These are phyloP conservation scores for Castanea sativa DNA, from an alignment of 306 rosid species.

Conservation along the genomic window DNA sequence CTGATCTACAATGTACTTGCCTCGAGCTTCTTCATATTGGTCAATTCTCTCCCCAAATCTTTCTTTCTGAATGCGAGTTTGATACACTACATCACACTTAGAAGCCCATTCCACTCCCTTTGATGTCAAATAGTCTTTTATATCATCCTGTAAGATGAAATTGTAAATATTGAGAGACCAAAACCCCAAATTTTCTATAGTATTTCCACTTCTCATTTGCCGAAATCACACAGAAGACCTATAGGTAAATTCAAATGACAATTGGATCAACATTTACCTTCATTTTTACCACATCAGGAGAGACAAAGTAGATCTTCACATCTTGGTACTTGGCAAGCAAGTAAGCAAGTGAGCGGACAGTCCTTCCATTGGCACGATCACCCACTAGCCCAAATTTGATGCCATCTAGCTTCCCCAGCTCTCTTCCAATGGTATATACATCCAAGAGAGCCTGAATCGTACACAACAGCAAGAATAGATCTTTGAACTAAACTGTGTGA, in stretches of 20 bases:
- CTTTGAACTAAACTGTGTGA: not conserved
- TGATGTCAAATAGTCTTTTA: slow-evolving; percentile 70
- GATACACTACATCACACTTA: slow-evolving; percentile 81
- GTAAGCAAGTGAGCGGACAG: slow-evolving; percentile 85
- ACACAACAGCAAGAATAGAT: not conserved
- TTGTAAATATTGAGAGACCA: not conserved
- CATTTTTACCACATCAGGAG: slow-evolving; percentile 83
- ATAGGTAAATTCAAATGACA: not conserved
- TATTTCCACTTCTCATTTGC: not conserved
- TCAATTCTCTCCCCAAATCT: slow-evolving; percentile 77
- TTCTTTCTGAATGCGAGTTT: slow-evolving; percentile 86
- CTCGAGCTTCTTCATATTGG: slow-evolving; percentile 80
- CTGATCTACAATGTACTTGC: slow-evolving; percentile 75
- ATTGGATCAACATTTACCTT: slow-evolving; percentile 45
- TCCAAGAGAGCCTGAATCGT: slow-evolving; percentile 74
- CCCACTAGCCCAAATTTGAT: slow-evolving; percentile 83
- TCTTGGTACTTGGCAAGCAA: slow-evolving; percentile 74
- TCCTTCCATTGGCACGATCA: slow-evolving; percentile 89
- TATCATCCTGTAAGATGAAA: slow-evolving; percentile 63
- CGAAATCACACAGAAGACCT: not conserved
- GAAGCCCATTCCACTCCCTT: slow-evolving; percentile 71
- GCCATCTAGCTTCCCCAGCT: slow-evolving; percentile 73
- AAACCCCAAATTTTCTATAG: not conserved
- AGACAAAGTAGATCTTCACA: slow-evolving; percentile 72
- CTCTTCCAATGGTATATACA: slow-evolving; percentile 77